phyloP scores from a whole-genome alignment of 768 basidiomycete species.

The Boletus sp. region DNA sequence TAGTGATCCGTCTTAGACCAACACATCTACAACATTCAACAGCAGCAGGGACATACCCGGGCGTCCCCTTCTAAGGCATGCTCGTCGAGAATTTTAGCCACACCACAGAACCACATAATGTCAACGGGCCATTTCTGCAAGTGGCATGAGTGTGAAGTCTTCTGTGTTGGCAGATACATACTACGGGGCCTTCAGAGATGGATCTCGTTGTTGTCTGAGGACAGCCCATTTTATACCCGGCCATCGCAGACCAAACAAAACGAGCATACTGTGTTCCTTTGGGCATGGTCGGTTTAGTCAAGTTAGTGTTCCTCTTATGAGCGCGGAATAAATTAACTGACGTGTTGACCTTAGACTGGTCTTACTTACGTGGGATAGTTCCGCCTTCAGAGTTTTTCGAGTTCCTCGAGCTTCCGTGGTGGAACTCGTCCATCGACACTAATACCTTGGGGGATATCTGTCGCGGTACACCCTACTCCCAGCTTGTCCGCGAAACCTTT shows the following conservation, averaged over 20 bases:
- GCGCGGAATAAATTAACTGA: neutral
- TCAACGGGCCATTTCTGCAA: neutral
- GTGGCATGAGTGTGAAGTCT: neutral
- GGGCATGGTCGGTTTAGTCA: neutral
- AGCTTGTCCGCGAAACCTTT: too few species aligned
- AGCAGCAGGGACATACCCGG: too few species aligned
- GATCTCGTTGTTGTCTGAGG: neutral
- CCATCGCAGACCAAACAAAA: neutral
- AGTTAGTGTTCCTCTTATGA: constrained; percentile 1
- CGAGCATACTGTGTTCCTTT: neutral
- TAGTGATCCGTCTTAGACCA: too few species aligned
- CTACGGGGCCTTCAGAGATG: neutral
- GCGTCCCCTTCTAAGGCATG: neutral
- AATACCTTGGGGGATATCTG: neutral
- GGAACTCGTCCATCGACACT: constrained; percentile 5
- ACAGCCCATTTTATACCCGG: neutral
- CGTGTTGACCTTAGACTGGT: constrained; percentile 8
- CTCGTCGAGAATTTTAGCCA: neutral
- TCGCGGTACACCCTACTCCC: too few species aligned
- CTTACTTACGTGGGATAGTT: constrained; percentile 11
- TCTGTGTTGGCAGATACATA: neutral
- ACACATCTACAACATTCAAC: too few species aligned
- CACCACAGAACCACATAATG: neutral
- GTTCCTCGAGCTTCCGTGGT: constrained; percentile 15
- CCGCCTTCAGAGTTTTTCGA: constrained; percentile 13